Evolutionary conservation across 2,329 filamentous ascomycete species (phyloP).

Genomic region (Alternaria triticina): DNA sequence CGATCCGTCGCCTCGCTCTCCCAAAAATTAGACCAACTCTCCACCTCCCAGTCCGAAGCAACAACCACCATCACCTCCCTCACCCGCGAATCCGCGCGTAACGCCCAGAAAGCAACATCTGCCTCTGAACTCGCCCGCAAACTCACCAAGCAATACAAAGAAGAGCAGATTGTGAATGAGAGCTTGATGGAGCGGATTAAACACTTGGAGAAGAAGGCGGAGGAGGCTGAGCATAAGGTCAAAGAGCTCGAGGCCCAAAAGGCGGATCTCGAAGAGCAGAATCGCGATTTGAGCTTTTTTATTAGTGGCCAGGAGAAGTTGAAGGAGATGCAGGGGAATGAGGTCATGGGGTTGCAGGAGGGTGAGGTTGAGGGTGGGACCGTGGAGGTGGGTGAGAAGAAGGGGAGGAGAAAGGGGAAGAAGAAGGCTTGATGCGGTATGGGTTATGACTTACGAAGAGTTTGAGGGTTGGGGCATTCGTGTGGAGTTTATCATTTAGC

Average conservation of each 20-base stretch:
- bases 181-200: conserved; percentile 83
- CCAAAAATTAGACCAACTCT: conserved; percentile 60
- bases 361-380: conserved; percentile 63
- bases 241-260: conserved; percentile 60
- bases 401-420: conserved; percentile 35
- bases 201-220: conserved; percentile 66
- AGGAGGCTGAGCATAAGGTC: conserved; percentile 59
- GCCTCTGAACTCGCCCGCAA: conserved; percentile 77
- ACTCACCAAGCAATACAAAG: conserved; percentile 76
- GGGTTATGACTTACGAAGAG: not conserved
- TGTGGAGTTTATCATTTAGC: not conserved
- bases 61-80: conserved; percentile 68
- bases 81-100: conserved; percentile 72
- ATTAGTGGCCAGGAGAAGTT: conserved; percentile 84
- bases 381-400: conserved; percentile 41
- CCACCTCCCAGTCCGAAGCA: conserved; percentile 59
- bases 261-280: conserved; percentile 80
- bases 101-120: conserved; percentile 65
- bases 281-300: conserved; percentile 85
- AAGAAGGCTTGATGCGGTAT: conserved; percentile 21
- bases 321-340: conserved; percentile 70
- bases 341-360: conserved; percentile 70
- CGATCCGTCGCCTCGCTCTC: conserved; percentile 58
- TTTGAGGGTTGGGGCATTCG: not conserved
- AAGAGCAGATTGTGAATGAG: conserved; percentile 85